Evolutionary conservation across 2,329 filamentous ascomycete genomes (phyloP).

Genomic region (Gaeumannomyces tritici): DNA sequence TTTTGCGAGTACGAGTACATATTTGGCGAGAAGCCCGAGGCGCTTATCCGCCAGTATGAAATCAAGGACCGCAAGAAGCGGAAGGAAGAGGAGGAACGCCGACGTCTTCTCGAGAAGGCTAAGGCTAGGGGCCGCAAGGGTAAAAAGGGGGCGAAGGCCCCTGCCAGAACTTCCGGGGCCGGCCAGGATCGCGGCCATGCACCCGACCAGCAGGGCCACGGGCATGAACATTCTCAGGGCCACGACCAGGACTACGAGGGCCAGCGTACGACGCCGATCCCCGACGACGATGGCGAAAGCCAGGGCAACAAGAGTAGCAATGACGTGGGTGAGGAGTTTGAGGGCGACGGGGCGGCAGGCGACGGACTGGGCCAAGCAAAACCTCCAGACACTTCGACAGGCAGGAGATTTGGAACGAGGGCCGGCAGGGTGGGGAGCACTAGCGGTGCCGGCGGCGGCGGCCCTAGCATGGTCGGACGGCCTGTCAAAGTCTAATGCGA

Average conservation of each 20-base stretch:
- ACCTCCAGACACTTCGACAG: background rate
- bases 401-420: background rate
- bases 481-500: background rate
- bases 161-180: conserved; percentile 32
- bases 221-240: background rate
- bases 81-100: conserved; percentile 77
- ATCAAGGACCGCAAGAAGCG: conserved; percentile 83
- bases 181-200: conserved; percentile 13
- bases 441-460: background rate
- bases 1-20: conserved; percentile 98
- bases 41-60: conserved; percentile 85
- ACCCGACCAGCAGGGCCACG: background rate
- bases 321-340: background rate
- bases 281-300: background rate
- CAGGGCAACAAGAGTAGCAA: conserved; percentile 6
- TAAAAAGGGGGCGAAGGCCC: conserved; percentile 68
- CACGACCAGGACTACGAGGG: background rate
- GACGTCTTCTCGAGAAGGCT: conserved; percentile 78
- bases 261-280: background rate
- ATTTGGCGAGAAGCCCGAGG: conserved; percentile 77
- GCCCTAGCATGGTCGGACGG: background rate
- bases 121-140: conserved; percentile 88
- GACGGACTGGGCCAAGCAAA: background rate
- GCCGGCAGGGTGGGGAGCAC: background rate
- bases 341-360: background rate